Base-by-base conservation (phyloP, 345 rosid species). In the Bruguiera sexangula region DNA sequence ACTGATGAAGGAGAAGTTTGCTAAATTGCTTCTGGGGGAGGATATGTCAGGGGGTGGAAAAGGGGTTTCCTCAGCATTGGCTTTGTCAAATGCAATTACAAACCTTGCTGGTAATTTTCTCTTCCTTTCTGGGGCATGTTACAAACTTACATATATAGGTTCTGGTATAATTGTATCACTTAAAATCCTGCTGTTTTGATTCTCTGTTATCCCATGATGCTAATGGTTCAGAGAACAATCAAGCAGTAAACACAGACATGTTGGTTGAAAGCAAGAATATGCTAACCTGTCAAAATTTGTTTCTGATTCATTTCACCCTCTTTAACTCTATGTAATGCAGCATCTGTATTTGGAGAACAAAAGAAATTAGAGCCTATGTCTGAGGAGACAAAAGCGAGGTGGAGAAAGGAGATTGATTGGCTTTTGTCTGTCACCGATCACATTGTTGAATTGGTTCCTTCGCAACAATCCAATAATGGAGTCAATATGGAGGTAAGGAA, bases 391-490 rank as follows among this genome's bases (percentile, higher is more conserved):
- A 92, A 83, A 78, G 76, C 81, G 9, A 83, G 96, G 70, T 93
- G 98, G 98, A 90, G 84, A 76, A 93, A 81, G 79, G 98, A 93
- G 80, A 84, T 90, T 1, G 89, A 86, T 55, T 93, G 96, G 97
- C 87, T 93, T 69, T 70, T 90, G 48, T 87, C 96, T 6, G 93
- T 93, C 31, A 89, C 97, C 0, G 98, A 93, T 75, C 85, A 89
- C 77, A 82, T 93, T 61, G 97, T 90, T 1, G 93, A 90, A 68
- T 81, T 93, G 68, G 93, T 87, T 80, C 97, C 97, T 70, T 86
- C 96, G 39, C 86, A 83, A 10, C 98, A 93, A 68, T 82, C 85
- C 63, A 83, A 76, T 24, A 85, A 93, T 52, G 98, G 97, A 79
- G 71, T 76, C 39, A 84, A 77, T 70, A 86, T 90, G 85, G 98